These are phyloP conservation scores for Geotrichum europaeum DNA, from an alignment of 1,139 yeast species.

Conservation along the genomic window DNA sequence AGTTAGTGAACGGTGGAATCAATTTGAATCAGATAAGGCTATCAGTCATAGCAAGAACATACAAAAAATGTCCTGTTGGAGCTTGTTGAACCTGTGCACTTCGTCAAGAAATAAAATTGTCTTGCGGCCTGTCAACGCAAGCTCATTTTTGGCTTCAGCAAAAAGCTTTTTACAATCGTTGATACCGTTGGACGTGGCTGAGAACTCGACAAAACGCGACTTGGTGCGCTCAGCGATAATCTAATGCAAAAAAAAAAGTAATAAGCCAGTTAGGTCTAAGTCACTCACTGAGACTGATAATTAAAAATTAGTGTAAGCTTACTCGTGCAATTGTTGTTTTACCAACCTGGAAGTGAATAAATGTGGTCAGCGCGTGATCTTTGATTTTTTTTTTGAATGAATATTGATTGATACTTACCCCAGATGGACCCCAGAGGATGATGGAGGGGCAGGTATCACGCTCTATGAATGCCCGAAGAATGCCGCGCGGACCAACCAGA, in stretches of 20 bases:
- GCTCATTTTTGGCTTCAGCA: conserved; percentile 65
- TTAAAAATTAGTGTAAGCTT: conserved; percentile 18
- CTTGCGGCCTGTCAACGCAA: conserved; percentile 55
- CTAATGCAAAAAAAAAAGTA: conserved; percentile 38
- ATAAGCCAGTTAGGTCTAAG: background rate
- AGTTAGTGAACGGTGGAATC: conserved; percentile 17
- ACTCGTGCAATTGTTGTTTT: conserved; percentile 70
- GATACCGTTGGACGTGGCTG: conserved; percentile 77
- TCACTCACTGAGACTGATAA: background rate
- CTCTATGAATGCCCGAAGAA: conserved; percentile 61
- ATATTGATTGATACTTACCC: conserved; percentile 37
- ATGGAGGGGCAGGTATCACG: conserved; percentile 63
- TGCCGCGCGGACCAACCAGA: conserved; percentile 66
- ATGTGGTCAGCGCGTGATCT: background rate
- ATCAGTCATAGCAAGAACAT: conserved; percentile 40
- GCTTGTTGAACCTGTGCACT: conserved; percentile 82
- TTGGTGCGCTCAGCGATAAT: conserved; percentile 52
- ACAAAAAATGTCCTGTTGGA: conserved; percentile 84
- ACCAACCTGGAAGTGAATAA: conserved; percentile 39
- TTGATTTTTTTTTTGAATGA: background rate
- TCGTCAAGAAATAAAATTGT: conserved; percentile 88
- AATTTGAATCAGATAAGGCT: background rate
- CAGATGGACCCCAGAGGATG: conserved; percentile 94
- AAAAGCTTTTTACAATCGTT: conserved; percentile 66
- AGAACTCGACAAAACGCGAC: conserved; percentile 68